A percentile compares a stretch with the other conserved stretches of the same genome.
These are phyloP conservation scores for Petrea volubilis DNA, from an alignment of 257 asterid genomes.

Conservation along the genomic window DNA sequence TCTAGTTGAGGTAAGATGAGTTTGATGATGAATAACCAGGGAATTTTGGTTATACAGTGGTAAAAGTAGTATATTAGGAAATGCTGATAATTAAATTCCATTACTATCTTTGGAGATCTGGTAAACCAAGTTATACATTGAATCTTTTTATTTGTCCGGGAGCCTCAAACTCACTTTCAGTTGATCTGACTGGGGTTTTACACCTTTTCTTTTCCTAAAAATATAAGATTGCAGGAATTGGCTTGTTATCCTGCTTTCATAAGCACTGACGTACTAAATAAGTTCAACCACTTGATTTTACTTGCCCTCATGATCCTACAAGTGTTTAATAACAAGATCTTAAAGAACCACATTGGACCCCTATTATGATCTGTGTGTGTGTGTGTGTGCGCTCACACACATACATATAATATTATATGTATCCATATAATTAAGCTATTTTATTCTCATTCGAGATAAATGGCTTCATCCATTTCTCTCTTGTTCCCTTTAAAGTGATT, in stretches of 20 bases:
- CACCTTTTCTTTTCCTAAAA: neutral
- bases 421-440: neutral
- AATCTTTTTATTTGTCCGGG: neutral
- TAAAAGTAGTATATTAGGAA: neutral
- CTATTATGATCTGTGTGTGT: neutral
- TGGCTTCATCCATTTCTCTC: slow-evolving; percentile 12
- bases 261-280: slow-evolving; percentile 5
- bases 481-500: slow-evolving; percentile 17
- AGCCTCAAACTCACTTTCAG: slow-evolving; percentile 1
- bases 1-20: slow-evolving; percentile 3
- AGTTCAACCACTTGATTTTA: neutral
- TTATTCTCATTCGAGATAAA: slow-evolving; percentile 7
- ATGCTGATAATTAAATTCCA: neutral
- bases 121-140: neutral
- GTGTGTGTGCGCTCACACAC: neutral
- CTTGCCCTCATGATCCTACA: neutral
- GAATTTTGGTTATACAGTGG: neutral
- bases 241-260: neutral
- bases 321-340: neutral
- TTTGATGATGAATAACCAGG: slow-evolving; percentile 8
- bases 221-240: neutral
- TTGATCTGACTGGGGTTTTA: neutral
- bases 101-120: neutral
- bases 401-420: neutral
- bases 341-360: neutral